phyloP scores from a whole-genome alignment of 129 eudicot genomes.

The Flaveria linearis region DNA sequence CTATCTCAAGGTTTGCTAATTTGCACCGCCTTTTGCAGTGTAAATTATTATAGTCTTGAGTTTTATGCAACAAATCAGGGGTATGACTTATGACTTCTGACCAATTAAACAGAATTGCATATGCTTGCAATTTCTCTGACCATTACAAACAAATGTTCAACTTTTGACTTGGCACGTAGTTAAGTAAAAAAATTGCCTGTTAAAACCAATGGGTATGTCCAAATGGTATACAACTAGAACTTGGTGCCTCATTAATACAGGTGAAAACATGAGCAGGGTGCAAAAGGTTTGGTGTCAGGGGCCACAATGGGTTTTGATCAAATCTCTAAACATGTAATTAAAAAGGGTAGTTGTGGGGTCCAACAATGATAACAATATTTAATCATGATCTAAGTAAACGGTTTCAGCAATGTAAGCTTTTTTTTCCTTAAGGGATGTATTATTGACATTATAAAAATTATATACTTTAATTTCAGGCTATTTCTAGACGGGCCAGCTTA shows the following conservation, averaged over 20 bases:
- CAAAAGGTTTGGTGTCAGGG: not conserved
- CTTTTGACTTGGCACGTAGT: not conserved
- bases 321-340: not conserved
- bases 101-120: not conserved
- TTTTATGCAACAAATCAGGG: not conserved
- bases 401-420: not conserved
- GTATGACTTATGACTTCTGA: not conserved
- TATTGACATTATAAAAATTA: not conserved
- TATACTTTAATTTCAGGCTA: constrained; percentile 48
- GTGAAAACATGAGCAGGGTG: not conserved
- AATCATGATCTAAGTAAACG: not conserved
- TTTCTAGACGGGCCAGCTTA: constrained; percentile 64
- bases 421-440: not conserved
- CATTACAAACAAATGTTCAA: not conserved
- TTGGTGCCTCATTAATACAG: not conserved
- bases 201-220: not conserved
- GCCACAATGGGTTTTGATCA: not conserved
- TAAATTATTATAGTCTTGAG: not conserved
- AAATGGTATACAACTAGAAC: not conserved
- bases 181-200: not conserved
- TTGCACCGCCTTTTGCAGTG: constrained; percentile 11
- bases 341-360: not conserved
- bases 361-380: not conserved
- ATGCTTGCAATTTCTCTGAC: not conserved
- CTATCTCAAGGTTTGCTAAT: constrained; percentile 69